Base-by-base conservation (phyloP, 2,329 filamentous ascomycete species). In the Colletotrichum tabaci region DNA sequence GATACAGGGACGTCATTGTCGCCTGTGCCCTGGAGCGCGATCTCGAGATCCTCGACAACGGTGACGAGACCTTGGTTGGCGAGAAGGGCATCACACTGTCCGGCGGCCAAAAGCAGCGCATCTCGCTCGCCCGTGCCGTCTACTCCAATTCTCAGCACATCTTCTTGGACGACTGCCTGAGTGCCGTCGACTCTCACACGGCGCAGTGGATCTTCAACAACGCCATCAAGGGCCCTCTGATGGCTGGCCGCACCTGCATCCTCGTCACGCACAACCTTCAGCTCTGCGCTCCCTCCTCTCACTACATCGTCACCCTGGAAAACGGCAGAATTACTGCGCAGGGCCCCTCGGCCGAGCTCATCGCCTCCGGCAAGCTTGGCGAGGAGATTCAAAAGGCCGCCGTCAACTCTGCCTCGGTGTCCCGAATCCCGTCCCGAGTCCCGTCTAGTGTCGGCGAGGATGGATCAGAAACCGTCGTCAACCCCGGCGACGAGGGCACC, bases 201-300 rank as follows among this genome's bases (percentile, higher is more conserved):
- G 95, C 95, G 2, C 97, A 98, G 81, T 98, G 97, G 92, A 98
- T 99, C 75, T 98, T 98, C 83, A 93, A 93, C 79, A 93, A 98
- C 81, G 97, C 95, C 71, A 92, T 99, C 74, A 92, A 92, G 76
- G 96, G 96, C 2, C 93, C 94, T 7, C 84, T 99, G 62, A 98
- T 99, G 96, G 85, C 88, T 69, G 88, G 91, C 78, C 91, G 96
- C 52, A 98, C 96, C 38, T 98, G 96, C 81, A 94, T 99, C 65
- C 87, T 99, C 53, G 96, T 99, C 46, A 98, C 96, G 0, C 96
- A 99, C 84, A 99, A 98, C 78, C 90, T 96, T 38, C 89, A 93
- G n/a, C 88, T 99, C 21, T 96, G 94, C 75, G 90, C 95, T 9
- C 94, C 95, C 6, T 87, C 91, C 46, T 92, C 96, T 0, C 90